Conservation (phyloP, 768 basidiomycete genomes). For the Pisolithus marmoratus region DNA sequence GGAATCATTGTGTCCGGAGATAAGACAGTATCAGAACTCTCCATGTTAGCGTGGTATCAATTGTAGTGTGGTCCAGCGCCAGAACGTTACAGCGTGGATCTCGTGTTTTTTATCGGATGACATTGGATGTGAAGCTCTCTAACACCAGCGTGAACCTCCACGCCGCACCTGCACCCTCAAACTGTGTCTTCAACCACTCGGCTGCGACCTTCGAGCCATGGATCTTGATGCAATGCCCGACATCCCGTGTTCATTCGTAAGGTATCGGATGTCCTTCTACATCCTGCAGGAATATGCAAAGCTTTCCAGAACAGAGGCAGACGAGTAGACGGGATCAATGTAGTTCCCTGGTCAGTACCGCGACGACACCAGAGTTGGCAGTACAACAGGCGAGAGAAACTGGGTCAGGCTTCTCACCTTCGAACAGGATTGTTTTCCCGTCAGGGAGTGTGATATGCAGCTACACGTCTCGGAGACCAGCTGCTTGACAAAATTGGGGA, state of each 20-base stretch:
- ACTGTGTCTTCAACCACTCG: conserved; percentile 55
- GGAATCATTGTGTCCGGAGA: conserved; percentile 88
- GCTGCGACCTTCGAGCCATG: conserved; percentile 61
- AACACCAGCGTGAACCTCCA: conserved; percentile 68
- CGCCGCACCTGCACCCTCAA: conserved; percentile 69
- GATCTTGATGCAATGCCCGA: conserved; percentile 69
- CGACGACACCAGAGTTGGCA: conserved; percentile 43
- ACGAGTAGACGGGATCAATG: conserved; percentile 47
- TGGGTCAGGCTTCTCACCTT: conserved; percentile 3
- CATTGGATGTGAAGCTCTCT: conserved; percentile 75
- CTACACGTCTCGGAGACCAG: conserved; percentile 19
- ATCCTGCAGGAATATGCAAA: conserved; percentile 57
- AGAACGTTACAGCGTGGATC: neutral
- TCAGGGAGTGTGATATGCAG: conserved; percentile 8
- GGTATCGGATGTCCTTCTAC: conserved; percentile 65
- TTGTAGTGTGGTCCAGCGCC: conserved; percentile 34
- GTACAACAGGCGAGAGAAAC: conserved; percentile 38
- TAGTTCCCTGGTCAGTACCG: conserved; percentile 36
- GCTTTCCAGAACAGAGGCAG: conserved; percentile 76
- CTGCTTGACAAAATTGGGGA: conserved; percentile 32
- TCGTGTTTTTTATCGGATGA: conserved; percentile 57
- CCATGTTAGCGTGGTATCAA: conserved; percentile 46
- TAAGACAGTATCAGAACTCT: conserved; percentile 63
- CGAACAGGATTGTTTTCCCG: conserved; percentile 16
- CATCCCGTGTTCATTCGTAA: conserved; percentile 74